Percentiles rank a stretch among this genome's conserved stretches.
Evolutionary conservation across 371 early-diverging fungal species (phyloP).

Genomic region (Mortierella sp.): DNA sequence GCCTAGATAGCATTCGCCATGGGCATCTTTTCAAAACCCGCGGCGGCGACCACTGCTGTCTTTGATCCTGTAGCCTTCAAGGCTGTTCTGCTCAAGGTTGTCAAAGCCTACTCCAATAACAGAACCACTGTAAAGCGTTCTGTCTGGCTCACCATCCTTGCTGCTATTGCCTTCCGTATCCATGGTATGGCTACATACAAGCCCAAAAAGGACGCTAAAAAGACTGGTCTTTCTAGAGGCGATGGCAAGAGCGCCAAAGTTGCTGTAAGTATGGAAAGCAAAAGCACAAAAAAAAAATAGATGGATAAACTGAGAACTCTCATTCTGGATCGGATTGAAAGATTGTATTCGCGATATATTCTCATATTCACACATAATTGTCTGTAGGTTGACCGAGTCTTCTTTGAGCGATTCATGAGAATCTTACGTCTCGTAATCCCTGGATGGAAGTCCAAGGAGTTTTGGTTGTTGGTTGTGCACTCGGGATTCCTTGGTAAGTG

Average conservation of each 20-base stretch:
- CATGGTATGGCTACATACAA: conserved; percentile 43
- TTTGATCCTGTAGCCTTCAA: conserved; percentile 56
- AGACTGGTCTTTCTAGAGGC: conserved; percentile 42
- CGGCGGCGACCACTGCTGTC: conserved; percentile 42
- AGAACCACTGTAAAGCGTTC: conserved; percentile 55
- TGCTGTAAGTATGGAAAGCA: conserved; percentile 53
- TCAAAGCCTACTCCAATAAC: conserved; percentile 54
- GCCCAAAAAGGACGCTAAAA: conserved; percentile 48
- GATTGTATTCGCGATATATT: background rate
- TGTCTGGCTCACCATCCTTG: conserved; percentile 56
- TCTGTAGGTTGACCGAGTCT: conserved; percentile 79
- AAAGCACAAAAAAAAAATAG: background rate
- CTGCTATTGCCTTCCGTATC: conserved; percentile 48
- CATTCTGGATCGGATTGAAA: background rate
- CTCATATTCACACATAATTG: background rate
- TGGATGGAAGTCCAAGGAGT: conserved; percentile 83
- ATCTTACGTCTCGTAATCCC: conserved; percentile 85
- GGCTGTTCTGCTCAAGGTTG: conserved; percentile 43
- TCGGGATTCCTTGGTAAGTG: conserved; percentile 80
- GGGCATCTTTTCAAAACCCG: conserved; percentile 58
- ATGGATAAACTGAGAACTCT: background rate
- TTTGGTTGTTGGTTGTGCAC: conserved; percentile 82
- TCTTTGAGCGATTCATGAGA: conserved; percentile 76
- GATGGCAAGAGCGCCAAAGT: conserved; percentile 51
- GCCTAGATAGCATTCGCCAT: conserved; percentile 13